Conservation (phyloP, 306 rosid species). For the Elaeagnus macrophylla region DNA sequence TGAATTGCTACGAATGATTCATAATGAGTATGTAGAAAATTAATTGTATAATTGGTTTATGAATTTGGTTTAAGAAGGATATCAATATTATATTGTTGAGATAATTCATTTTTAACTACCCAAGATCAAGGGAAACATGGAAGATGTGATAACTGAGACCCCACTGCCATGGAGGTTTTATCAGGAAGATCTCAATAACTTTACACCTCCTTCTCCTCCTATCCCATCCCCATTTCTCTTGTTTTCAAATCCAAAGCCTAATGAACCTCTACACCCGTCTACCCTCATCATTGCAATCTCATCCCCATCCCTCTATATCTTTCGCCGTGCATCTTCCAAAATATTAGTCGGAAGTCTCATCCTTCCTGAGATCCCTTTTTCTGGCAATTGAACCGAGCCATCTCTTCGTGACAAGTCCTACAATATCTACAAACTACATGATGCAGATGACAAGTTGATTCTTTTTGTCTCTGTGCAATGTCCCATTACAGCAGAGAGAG, state of each 20-base stretch:
- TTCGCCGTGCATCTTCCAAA: conserved; percentile 29
- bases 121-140: conserved; percentile 30
- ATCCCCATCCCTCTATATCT: conserved; percentile 47
- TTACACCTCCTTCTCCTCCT: conserved; percentile 44
- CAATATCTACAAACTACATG: conserved; percentile 35
- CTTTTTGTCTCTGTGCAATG: conserved; percentile 37
- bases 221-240: conserved; percentile 59
- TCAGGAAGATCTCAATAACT: conserved; percentile 75
- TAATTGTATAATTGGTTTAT: too few species aligned
- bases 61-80: too few species aligned
- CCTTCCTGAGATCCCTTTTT: conserved; percentile 52
- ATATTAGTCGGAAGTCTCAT: conserved; percentile 50
- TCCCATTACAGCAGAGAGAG: conserved; percentile 35
- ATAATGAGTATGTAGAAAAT: too few species aligned
- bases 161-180: conserved; percentile 75
- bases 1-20: too few species aligned
- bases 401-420: conserved; percentile 36
- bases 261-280: conserved; percentile 48
- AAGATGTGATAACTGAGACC: conserved; percentile 69
- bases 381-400: conserved; percentile 34
- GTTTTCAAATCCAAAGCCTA: conserved; percentile 27
- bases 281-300: conserved; percentile 63
- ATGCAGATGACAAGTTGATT: conserved; percentile 7
- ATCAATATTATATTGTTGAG: too few species aligned
- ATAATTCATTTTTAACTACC: neutral